Conservation (phyloP, 1,284 basidiomycete genomes). For the Marasmius tenuissimus region DNA sequence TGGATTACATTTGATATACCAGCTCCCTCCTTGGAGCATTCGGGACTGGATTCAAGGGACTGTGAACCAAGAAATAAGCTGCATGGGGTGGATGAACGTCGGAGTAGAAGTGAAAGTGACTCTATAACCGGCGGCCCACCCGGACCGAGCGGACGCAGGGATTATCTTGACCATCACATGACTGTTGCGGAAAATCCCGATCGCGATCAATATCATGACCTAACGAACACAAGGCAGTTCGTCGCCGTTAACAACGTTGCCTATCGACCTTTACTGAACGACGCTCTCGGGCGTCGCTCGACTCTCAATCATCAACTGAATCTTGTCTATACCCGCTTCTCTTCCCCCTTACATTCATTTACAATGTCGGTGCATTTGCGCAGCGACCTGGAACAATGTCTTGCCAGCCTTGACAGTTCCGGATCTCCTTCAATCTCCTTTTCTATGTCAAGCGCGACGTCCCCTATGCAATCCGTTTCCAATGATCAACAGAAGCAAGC, state of each 20-base stretch:
- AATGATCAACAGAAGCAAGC: not conserved
- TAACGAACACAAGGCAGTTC: too few relatives aligned
- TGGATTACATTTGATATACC: too few relatives aligned
- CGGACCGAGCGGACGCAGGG: not conserved
- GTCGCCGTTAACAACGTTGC: too few relatives aligned
- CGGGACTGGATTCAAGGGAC: too few relatives aligned
- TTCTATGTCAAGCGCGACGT: not conserved
- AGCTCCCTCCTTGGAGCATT: too few relatives aligned
- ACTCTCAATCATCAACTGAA: not conserved
- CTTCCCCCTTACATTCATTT: not conserved
- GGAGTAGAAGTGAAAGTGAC: not conserved
- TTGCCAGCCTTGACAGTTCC: conserved; percentile 6
- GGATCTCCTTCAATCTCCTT: not conserved
- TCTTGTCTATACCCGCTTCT: not conserved
- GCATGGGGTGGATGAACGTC: not conserved
- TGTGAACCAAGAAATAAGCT: too few relatives aligned
- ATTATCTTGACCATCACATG: not conserved
- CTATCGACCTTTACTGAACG: not conserved
- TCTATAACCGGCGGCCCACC: too few relatives aligned
- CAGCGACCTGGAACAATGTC: conserved; percentile 9
- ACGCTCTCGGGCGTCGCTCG: not conserved
- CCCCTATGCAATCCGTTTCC: not conserved
- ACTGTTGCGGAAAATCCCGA: too few relatives aligned
- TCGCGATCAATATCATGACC: too few relatives aligned
- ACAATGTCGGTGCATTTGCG: not conserved